Conservation (phyloP, 495 filamentous ascomycete species). For the Penicillium bialowiezense region DNA sequence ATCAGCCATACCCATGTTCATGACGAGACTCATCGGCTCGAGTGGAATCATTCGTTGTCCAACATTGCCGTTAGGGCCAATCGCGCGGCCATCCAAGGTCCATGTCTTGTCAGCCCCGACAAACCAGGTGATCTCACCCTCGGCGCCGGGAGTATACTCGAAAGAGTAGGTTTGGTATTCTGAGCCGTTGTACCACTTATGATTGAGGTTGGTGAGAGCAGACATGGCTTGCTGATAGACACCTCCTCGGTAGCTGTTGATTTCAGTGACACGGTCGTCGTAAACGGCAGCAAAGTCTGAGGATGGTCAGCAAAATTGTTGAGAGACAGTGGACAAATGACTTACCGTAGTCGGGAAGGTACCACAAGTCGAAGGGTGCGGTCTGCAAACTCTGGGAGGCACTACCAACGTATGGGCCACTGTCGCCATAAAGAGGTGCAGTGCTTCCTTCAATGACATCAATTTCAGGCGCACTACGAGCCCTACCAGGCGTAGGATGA, state of each 20-base stretch:
- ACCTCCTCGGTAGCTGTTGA: slow-evolving; percentile 68
- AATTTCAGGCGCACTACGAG: slow-evolving; percentile 72
- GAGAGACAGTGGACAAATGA: neutral
- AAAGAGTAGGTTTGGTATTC: slow-evolving; percentile 70
- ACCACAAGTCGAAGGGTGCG: slow-evolving; percentile 76
- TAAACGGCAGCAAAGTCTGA: slow-evolving; percentile 62
- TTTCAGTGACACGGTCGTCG: slow-evolving; percentile 51
- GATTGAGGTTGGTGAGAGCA: slow-evolving; percentile 67
- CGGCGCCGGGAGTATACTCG: slow-evolving; percentile 65
- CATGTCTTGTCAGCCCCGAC: slow-evolving; percentile 64
- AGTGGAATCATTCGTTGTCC: slow-evolving; percentile 65
- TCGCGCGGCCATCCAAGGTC: slow-evolving; percentile 61
- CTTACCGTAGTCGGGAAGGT: slow-evolving; percentile 66
- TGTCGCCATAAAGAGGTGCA: slow-evolving; percentile 47
- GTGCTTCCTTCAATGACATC: slow-evolving; percentile 73
- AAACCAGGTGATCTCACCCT: slow-evolving; percentile 64
- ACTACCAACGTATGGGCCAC: slow-evolving; percentile 48
- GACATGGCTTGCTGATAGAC: slow-evolving; percentile 73
- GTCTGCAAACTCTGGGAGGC: slow-evolving; percentile 72
- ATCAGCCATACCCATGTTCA: slow-evolving; percentile 72
- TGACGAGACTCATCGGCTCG: slow-evolving; percentile 67
- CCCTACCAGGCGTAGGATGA: slow-evolving; percentile 67
- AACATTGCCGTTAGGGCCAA: slow-evolving; percentile 72
- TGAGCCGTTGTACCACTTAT: slow-evolving; percentile 73
- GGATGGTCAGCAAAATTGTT: neutral